Conservation (phyloP, 2,329 filamentous ascomycete species). For the Arthroderma sp. region DNA sequence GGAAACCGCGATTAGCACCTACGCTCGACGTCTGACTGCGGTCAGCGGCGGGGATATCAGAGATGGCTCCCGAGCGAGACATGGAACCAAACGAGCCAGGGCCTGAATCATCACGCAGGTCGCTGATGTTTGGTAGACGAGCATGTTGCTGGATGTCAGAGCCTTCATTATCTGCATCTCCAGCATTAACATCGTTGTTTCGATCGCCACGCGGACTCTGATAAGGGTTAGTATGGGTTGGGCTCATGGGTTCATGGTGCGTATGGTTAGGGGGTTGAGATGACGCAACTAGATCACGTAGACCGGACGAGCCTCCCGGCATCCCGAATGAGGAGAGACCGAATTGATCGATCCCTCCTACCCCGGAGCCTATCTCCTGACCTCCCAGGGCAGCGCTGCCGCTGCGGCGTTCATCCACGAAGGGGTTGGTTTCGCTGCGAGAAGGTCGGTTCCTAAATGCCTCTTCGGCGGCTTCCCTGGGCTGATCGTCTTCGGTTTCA, state of each 20-base stretch:
- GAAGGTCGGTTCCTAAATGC: conserved; percentile 35
- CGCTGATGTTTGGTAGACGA: conserved; percentile 42
- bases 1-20: conserved; percentile 55
- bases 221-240: conserved; percentile 92
- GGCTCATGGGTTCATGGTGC: conserved; percentile 63
- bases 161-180: conserved; percentile 47
- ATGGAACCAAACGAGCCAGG: conserved; percentile 44
- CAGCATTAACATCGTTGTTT: conserved; percentile 40
- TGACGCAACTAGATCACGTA: conserved; percentile 46
- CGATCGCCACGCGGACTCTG: conserved; percentile 69
- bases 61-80: conserved; percentile 42
- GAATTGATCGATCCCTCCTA: conserved; percentile 39
- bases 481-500: conserved; percentile 39
- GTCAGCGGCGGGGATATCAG: conserved; percentile 57
- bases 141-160: conserved; percentile 38
- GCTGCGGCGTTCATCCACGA: conserved; percentile 39
- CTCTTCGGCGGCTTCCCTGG: conserved; percentile 42
- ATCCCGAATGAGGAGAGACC: conserved; percentile 51
- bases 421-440: conserved; percentile 40
- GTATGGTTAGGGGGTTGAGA: conserved; percentile 42
- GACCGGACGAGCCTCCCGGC: conserved; percentile 45
- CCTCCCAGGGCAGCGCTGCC: conserved; percentile 61
- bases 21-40: conserved; percentile 87
- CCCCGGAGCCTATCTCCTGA: conserved; percentile 51
- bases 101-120: conserved; percentile 40